Conservation (phyloP, 179 eudicot species). For the Silene coronaria region DNA sequence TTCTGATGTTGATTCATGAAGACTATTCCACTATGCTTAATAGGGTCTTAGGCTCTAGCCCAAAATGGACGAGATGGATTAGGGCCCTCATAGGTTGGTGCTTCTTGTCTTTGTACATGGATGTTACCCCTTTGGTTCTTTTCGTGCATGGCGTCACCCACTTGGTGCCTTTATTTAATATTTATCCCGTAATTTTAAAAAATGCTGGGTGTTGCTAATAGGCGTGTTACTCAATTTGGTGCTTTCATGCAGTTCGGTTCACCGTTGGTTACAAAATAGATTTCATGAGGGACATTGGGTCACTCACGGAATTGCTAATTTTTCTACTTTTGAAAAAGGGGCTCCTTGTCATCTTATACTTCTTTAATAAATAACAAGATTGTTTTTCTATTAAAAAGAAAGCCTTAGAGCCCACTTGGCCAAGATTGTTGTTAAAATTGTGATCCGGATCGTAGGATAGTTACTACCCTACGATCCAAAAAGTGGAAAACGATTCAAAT, state of each 20-base stretch:
- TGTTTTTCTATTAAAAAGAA: neutral
- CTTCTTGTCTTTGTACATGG: neutral
- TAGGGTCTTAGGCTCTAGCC: neutral
- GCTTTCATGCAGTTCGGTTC: neutral
- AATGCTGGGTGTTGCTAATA: neutral
- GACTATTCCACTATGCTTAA: neutral
- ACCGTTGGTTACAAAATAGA: neutral
- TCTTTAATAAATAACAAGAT: neutral
- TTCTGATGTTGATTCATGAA: neutral
- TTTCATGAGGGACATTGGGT: neutral
- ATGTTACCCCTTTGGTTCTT: neutral
- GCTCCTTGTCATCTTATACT: neutral
- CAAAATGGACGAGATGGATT: neutral
- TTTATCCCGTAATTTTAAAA: neutral
- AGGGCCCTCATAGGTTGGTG: neutral
- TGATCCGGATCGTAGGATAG: no score
- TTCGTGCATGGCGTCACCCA: no score
- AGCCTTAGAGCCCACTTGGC: neutral
- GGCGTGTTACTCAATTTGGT: neutral
- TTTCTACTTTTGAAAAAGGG: neutral
- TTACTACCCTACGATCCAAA: no score
- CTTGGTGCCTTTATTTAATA: neutral
- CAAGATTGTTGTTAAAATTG: neutral
- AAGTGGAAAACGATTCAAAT: no score
- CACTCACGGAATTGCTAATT: neutral